These are phyloP conservation scores for Aspergillus biplanus DNA, from an alignment of 495 filamentous ascomycete species.

Conservation along the genomic window DNA sequence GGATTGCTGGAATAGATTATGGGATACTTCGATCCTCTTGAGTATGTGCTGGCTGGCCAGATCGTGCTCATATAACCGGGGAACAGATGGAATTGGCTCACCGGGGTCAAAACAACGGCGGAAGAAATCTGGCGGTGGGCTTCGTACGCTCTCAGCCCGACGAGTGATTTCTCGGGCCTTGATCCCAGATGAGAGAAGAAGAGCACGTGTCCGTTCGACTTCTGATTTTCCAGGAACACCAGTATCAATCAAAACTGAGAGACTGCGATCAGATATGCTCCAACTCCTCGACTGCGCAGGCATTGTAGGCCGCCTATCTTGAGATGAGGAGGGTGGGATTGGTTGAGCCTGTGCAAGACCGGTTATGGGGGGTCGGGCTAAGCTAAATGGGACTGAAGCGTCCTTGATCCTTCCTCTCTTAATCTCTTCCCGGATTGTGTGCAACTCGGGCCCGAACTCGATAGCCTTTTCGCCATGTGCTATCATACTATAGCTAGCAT, in stretches of 20 bases:
- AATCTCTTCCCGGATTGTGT: conserved; percentile 28
- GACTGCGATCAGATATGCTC: conserved; percentile 70
- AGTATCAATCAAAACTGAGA: conserved; percentile 39
- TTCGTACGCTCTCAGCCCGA: conserved; percentile 56
- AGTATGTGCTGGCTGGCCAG: conserved; percentile 68
- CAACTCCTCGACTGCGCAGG: conserved; percentile 46
- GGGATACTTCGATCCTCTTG: conserved; percentile 56
- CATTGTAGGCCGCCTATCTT: conserved; percentile 27
- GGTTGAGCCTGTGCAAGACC: conserved; percentile 50
- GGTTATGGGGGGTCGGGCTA: conserved; percentile 48
- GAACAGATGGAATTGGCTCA: conserved; percentile 48
- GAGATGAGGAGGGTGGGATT: conserved; percentile 33
- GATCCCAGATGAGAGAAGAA: conserved; percentile 81
- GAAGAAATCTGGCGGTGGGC: conserved; percentile 46
- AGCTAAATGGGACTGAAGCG: conserved; percentile 35
- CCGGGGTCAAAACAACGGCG: conserved; percentile 31
- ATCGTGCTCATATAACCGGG: conserved; percentile 66
- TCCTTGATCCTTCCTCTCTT: conserved; percentile 37
- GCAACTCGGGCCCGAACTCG: conserved; percentile 35
- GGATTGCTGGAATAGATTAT: conserved; percentile 55
- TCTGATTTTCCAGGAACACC: conserved; percentile 59
- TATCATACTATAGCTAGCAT: conserved; percentile 3
- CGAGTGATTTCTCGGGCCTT: conserved; percentile 79
- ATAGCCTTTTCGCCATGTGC: conserved; percentile 18
- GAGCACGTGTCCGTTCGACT: conserved; percentile 70